Percentiles rank a stretch among this genome's conserved stretches.
Evolutionary conservation across 2,329 filamentous ascomycete genomes (phyloP).

Genomic region (Ascochyta fabae): DNA sequence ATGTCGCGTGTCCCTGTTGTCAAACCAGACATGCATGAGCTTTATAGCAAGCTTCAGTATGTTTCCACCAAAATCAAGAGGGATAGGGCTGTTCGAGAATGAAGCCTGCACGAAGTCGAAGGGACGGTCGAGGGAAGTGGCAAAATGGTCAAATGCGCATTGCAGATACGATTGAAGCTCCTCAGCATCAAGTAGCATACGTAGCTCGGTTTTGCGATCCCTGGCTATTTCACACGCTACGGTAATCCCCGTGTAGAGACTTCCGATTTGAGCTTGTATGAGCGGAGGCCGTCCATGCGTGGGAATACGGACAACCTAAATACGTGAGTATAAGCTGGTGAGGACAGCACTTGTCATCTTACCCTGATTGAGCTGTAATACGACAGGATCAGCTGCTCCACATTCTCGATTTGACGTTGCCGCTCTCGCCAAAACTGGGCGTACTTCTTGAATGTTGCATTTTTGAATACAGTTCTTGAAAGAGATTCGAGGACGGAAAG

Average conservation of each 20-base stretch:
- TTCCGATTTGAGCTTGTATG: no score
- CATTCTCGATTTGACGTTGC: conserved; percentile 52
- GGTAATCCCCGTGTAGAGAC: conserved; percentile 15
- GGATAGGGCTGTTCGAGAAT: conserved; percentile 55
- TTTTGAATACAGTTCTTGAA: conserved; percentile 58
- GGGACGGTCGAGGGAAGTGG: conserved; percentile 35
- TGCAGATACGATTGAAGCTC: conserved; percentile 58
- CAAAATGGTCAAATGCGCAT: conserved; percentile 59
- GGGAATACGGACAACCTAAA: no score
- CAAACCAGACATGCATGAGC: conserved; percentile 32
- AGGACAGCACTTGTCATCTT: conserved; percentile 23
- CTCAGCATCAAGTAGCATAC: conserved; percentile 57
- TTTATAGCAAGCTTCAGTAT: conserved; percentile 56
- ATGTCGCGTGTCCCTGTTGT: conserved; percentile 22
- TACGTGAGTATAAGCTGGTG: no score
- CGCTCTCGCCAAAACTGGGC: conserved; percentile 25
- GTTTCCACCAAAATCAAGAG: conserved; percentile 57
- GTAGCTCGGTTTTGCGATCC: conserved; percentile 31
- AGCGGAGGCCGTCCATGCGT: no score
- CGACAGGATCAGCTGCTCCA: no score
- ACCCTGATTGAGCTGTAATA: no score
- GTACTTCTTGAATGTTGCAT: conserved; percentile 50
- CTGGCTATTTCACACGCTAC: conserved; percentile 40
- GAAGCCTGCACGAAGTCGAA: conserved; percentile 58
- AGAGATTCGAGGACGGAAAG: conserved; percentile 45